Conservation (phyloP, 176 grass and related monocot genomes). For the Aechmea fasciata region DNA sequence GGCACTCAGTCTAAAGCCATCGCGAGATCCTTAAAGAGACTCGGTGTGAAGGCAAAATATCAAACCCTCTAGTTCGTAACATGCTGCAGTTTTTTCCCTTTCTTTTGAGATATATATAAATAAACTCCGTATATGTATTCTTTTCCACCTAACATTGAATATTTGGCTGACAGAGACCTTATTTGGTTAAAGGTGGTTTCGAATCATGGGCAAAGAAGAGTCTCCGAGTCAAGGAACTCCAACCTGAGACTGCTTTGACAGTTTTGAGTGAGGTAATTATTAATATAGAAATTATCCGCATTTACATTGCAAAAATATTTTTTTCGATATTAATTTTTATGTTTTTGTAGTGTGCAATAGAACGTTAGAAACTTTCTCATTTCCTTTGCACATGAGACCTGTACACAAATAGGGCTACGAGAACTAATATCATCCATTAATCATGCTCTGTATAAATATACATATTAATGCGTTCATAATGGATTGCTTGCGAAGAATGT, state of each 20-base stretch:
- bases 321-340: conserved; percentile 3
- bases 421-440: too few relatives aligned
- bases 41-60: conserved; percentile 73
- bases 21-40: conserved; percentile 84
- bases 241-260: conserved; percentile 77
- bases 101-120: background rate
- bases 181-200: conserved; percentile 91
- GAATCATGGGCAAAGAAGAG: conserved; percentile 71
- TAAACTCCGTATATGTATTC: background rate
- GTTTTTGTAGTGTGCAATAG: background rate
- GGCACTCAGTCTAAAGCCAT: conserved; percentile 67
- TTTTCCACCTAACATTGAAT: conserved; percentile 32
- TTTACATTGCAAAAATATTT: background rate
- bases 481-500: too few relatives aligned
- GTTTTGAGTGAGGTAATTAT: conserved; percentile 77
- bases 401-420: too few relatives aligned
- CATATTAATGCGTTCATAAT: too few relatives aligned
- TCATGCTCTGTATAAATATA: too few relatives aligned
- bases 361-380: background rate
- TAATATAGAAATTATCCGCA: background rate
- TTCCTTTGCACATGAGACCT: background rate
- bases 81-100: too few relatives aligned
- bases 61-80: conserved; percentile 12
- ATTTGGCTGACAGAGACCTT: conserved; percentile 51
- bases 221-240: conserved; percentile 79